Evolutionary conservation across 208 protist genomes (phyloP), one percentile per base, ranked within the genome.

Genomic region (Acanthamoeba healyi): DNA sequence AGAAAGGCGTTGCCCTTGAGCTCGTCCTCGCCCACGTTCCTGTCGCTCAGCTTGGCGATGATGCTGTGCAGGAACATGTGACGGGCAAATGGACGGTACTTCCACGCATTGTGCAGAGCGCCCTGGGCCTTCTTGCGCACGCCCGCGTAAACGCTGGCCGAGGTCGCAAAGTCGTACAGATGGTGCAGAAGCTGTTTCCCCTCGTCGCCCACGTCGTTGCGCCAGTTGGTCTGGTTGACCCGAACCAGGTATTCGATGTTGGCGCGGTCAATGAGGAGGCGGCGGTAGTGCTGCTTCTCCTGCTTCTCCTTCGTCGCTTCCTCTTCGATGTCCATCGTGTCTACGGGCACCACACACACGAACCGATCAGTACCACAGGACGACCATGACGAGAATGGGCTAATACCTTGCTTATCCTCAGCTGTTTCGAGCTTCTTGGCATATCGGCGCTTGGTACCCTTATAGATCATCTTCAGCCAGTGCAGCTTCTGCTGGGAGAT

Each of bases 241-340:
- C 46, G 49, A 9, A 3, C 24, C 29, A 74, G 44, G 44, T 92
- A 54, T n/a, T 92, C 29, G 34, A 92, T 65, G 61, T 92, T 34
- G 2, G 58, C 49, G 22, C 86, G 34, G 24, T 74, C 54, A 24
- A 92, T 54, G n/a, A 88, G 42, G n/a, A 88, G 17, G 19, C 81
- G 81, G n/a, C 81, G 44, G 42, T 88, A 88, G 49, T 88, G 81
- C n/a, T n/a, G 26, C 36, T 58, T 51, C 81, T 79, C 67, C 67
- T 79, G 67, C 67, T 79, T 79, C 67, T 79, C 67, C 38, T 79
- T 79, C 32, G 38, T 34, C 26, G 32, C 32, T 32, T 19, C 67
- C 22, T 36, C 36, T 42, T 79, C 67, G 36, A 79, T 42, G 36
- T 79, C 67, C 67, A 63, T 88, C 2, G 49, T 24, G 14, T 88